phyloP scores from a whole-genome alignment of 2,329 filamentous ascomycete genomes.

The Fusarium guadeloupense region DNA sequence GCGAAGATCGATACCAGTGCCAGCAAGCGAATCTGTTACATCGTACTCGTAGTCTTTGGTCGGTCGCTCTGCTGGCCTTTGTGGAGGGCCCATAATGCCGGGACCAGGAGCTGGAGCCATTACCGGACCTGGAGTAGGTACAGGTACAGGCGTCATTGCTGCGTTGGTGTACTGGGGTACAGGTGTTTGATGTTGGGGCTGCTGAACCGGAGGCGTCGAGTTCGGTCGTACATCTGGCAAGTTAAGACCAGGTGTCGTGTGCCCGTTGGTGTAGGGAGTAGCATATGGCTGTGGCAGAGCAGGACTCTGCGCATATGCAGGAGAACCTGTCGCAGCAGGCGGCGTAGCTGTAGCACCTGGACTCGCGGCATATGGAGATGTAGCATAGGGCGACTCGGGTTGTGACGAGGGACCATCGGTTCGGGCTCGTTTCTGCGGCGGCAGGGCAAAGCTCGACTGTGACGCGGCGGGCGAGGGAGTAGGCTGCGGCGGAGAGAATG shows the following conservation, averaged over 20 bases:
- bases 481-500: constrained; percentile 70
- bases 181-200: constrained; percentile 43
- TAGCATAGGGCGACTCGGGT: constrained; percentile 69
- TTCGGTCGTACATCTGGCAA: constrained; percentile 49
- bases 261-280: constrained; percentile 53
- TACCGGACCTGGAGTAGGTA: constrained; percentile 29
- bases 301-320: constrained; percentile 49
- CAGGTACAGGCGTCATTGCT: constrained; percentile 42
- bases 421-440: constrained; percentile 72
- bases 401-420: constrained; percentile 73
- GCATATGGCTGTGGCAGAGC: constrained; percentile 47
- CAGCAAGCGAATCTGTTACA: constrained; percentile 82
- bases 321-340: constrained; percentile 50
- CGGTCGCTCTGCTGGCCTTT: constrained; percentile 68
- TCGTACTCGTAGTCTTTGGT: constrained; percentile 74
- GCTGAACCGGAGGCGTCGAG: constrained; percentile 46
- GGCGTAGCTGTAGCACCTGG: constrained; percentile 56
- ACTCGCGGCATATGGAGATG: constrained; percentile 60
- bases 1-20: constrained; percentile 85
- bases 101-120: constrained; percentile 42
- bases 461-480: constrained; percentile 68
- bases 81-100: constrained; percentile 65
- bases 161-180: constrained; percentile 42
- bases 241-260: constrained; percentile 48
- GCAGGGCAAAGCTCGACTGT: constrained; percentile 64